phyloP scores from a whole-genome alignment of 1,284 basidiomycete species.

The Ceratobasidium sp. region DNA sequence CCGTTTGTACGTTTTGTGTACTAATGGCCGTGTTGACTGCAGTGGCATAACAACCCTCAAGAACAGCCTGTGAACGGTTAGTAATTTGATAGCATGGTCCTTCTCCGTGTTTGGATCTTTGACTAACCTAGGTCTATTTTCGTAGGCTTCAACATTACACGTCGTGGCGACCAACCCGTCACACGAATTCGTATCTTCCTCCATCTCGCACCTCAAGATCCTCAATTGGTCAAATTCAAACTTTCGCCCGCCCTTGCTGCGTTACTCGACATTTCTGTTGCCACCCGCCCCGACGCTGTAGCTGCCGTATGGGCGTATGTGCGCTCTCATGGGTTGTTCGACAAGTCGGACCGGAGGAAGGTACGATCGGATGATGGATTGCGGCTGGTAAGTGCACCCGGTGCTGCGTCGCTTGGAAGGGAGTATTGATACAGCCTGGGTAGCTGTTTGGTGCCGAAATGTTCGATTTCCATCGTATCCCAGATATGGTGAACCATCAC shows the following conservation, averaged over 20 bases:
- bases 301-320: slow-evolving; percentile 94
- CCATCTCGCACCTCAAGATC: slow-evolving; percentile 69
- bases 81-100: background rate
- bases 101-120: too few relatives aligned
- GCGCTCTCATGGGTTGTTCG: slow-evolving; percentile 86
- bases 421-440: background rate
- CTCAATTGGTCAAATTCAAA: slow-evolving; percentile 88
- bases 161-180: slow-evolving; percentile 83
- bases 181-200: slow-evolving; percentile 76
- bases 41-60: slow-evolving; percentile 79
- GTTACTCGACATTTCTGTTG: slow-evolving; percentile 85
- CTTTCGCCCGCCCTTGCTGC: slow-evolving; percentile 80
- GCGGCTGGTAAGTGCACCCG: slow-evolving; percentile 63
- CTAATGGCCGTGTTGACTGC: slow-evolving; percentile 46
- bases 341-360: slow-evolving; percentile 85
- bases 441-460: slow-evolving; percentile 74
- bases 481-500: slow-evolving; percentile 86
- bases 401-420: background rate
- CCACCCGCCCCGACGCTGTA: slow-evolving; percentile 83
- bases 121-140: background rate
- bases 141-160: slow-evolving; percentile 85
- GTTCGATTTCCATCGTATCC: slow-evolving; percentile 83
- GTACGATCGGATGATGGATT: slow-evolving; percentile 82
- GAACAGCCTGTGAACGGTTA: slow-evolving; percentile 59
- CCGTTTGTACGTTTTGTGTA: slow-evolving; percentile 56